Conservation (phyloP, 2,329 filamentous ascomycete genomes). For the Apiospora kogelbergensis region DNA sequence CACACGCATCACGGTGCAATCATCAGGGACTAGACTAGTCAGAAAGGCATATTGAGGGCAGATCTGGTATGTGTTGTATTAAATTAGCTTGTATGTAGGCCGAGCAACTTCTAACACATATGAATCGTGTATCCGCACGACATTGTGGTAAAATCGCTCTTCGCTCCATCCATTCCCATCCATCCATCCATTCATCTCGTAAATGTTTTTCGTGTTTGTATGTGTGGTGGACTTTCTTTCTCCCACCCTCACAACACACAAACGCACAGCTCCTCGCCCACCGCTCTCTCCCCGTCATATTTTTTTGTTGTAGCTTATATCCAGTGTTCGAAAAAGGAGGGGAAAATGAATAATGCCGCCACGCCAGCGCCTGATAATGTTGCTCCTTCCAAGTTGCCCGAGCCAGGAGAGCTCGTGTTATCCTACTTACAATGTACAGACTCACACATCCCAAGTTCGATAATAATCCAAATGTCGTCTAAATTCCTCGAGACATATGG, state of each 20-base stretch:
- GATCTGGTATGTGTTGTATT: constrained; percentile 8
- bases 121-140: neutral
- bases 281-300: neutral
- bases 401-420: neutral
- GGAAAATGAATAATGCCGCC: neutral
- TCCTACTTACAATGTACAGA: neutral
- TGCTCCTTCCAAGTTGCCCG: neutral
- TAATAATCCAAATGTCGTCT: neutral
- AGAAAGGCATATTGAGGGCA: neutral
- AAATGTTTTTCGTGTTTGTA: neutral
- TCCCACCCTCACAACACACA: neutral
- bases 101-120: neutral
- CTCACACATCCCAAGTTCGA: neutral
- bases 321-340: neutral
- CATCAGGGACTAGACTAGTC: neutral
- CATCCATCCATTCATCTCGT: constrained; percentile 3
- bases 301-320: constrained; percentile 4
- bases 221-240: neutral
- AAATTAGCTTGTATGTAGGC: constrained; percentile 7
- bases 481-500: neutral
- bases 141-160: neutral
- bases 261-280: neutral
- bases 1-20: too few species aligned
- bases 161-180: neutral
- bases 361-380: constrained; percentile 6